Evolutionary conservation across 495 filamentous ascomycete species (phyloP), one percentile per base, ranked within the genome.

Genomic region (Talaromyces liani): DNA sequence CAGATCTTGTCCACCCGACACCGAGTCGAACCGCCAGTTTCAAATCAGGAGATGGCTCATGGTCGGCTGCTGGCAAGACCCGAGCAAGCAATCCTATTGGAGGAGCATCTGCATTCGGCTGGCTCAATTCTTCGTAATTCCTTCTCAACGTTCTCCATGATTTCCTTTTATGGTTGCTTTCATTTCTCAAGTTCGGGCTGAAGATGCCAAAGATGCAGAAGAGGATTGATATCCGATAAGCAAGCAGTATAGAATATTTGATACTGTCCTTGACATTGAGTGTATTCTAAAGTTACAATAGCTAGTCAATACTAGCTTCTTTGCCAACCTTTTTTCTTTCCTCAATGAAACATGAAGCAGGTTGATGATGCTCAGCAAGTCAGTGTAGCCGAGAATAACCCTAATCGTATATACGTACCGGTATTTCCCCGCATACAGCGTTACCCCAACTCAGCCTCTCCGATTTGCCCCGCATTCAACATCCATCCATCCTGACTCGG

Each of bases 51-150:
- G 67, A 63, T 47, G 65, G 60, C 59, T 67, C 63, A 54, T 75
- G 65, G 65, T 65, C 58, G 69, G 68, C 67, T 75, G 75, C 73
- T 71, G 85, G 72, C 65, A 84, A 86, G 66, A 72, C 75, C n/a
- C 77, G 81, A 61, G 75, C 77, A 4, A 68, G 86, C 24, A 97
- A 97, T 71, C 93, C 94, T 3, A 80, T 97, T 45, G 94, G 94
- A 10, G 88, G 90, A 39, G 94, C 90, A n/a, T 93, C 91, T 25
- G 94, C 94, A 14, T 98, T 98, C 79, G 84, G 89, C n/a, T 98
- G 93, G 92, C 85, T 97, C 75, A 88, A 87, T 67, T 69, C 77
- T 31, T 58, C 56, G 31, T 58, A 36, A 6, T 62, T 68, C 10
- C 66, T 69, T 47, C 18, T 9, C 18, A 49, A 12, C 22, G 2